Evolutionary conservation across 768 basidiomycete species (phyloP).

Genomic region (Hemileccinum impolitum): DNA sequence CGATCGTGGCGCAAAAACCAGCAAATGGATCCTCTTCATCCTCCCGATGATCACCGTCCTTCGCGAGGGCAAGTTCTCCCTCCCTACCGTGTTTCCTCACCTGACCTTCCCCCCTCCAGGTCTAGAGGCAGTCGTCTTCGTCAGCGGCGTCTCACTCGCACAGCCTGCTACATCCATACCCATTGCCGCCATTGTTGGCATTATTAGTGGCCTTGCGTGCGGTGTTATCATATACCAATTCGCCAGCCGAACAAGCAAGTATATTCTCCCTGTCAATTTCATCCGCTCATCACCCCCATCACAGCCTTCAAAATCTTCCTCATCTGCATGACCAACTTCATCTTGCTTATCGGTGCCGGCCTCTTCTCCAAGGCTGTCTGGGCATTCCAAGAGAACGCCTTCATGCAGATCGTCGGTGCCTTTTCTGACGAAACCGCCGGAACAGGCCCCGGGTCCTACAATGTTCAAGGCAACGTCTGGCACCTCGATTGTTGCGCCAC

Average conservation of each 20-base stretch:
- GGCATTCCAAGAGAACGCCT: constrained; percentile 67
- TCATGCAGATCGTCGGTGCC: constrained; percentile 64
- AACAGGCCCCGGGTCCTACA: constrained; percentile 81
- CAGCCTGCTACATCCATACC: constrained; percentile 83
- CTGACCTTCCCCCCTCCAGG: constrained; percentile 35
- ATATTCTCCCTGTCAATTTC: background rate
- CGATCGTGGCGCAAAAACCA: constrained; percentile 48
- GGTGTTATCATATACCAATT: constrained; percentile 81
- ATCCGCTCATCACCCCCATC: background rate
- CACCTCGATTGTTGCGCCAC: constrained; percentile 70
- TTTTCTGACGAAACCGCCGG: constrained; percentile 67
- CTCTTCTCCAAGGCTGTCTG: constrained; percentile 81
- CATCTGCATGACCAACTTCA: constrained; percentile 84
- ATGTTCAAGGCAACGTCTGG: constrained; percentile 83
- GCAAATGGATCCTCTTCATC: constrained; percentile 86
- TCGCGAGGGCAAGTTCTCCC: constrained; percentile 67
- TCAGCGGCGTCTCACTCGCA: constrained; percentile 88
- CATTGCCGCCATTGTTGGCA: constrained; percentile 82
- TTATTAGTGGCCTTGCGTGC: constrained; percentile 70
- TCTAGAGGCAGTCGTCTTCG: constrained; percentile 90
- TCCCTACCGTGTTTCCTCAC: too few relatives aligned
- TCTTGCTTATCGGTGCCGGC: constrained; percentile 92
- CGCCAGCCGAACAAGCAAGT: constrained; percentile 66
- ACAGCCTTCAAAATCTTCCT: constrained; percentile 83
- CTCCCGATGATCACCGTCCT: constrained; percentile 90